Base-by-base conservation (phyloP, 495 filamentous ascomycete species). In the Annulohypoxylon maeteangense region DNA sequence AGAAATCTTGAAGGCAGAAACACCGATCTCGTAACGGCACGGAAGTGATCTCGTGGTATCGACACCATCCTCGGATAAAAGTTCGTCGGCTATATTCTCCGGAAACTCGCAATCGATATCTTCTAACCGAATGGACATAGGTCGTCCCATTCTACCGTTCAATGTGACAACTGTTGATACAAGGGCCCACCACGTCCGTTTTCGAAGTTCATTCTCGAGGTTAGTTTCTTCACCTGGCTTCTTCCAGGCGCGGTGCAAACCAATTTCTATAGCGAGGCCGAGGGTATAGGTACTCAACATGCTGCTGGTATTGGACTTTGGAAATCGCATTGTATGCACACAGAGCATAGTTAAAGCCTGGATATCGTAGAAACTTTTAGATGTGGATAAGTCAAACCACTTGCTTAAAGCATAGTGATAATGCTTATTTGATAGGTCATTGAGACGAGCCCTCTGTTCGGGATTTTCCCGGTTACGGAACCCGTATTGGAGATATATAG, bases 81-180 rank as follows among this genome's bases (percentile, higher is more conserved):
- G 82, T 68, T 91, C 87, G 74, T 95, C 92, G 65, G 90, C 81
- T 51, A 93, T 81, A 14, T 86, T 76, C 54, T 91, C 85, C 1
- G 91, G 92, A 27, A 93, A 85, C 66, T 93, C 92, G 45, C 90
- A 85, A 74, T 94, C 92, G 72, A 91, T 88, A 73, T 95, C 92
- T 36, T 91, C 87, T 10, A 87, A 62, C 23, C 87, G 82, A 16
- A 95, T 80, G 1, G 89, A 83, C 90, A 94, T 92, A 16, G 92
- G 92, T 40, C 90, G 83, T 29, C 92, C 92, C 29, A 94, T 83
- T 59, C 90, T 91, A 32, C 90, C 90, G 71, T 90, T 89, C 27
- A 94, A 78, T 7, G 86, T 86, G 23, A 90, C 82, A 53, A 88
- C 81, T 14, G 93, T 83, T 23, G 83, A 80, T 18, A 92, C 75